These are phyloP conservation scores for Colletotrichum liaoningense DNA, from an alignment of 2,329 filamentous ascomycete genomes.

Conservation along the genomic window DNA sequence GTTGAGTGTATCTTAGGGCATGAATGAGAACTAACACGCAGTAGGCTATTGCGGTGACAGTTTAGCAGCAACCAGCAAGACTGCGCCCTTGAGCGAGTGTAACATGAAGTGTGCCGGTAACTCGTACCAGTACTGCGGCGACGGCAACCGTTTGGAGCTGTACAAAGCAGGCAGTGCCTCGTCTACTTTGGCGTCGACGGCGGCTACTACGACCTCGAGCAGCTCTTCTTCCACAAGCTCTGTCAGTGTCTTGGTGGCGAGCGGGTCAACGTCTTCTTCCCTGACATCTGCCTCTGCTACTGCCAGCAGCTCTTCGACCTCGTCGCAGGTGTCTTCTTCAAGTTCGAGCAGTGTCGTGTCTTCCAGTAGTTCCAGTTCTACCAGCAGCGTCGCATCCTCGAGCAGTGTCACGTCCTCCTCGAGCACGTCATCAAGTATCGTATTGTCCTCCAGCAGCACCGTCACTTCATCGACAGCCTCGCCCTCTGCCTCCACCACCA, in stretches of 20 bases:
- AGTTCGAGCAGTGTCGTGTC: background rate
- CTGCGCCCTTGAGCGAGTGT: conserved; percentile 48
- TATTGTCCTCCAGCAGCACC: conserved; percentile 12
- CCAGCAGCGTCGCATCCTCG: background rate
- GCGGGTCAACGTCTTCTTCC: background rate
- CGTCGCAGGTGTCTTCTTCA: background rate
- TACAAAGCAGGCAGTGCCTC: conserved; percentile 42
- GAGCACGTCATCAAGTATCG: background rate
- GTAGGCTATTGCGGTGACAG: conserved; percentile 52
- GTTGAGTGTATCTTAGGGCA: background rate
- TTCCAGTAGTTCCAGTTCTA: background rate
- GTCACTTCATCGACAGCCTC: background rate
- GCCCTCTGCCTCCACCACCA: conserved; percentile 3
- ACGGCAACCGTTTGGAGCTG: conserved; percentile 49
- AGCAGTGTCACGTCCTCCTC: background rate
- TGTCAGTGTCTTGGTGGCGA: background rate
- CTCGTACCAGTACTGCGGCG: conserved; percentile 51
- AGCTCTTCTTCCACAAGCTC: background rate
- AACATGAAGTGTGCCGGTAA: conserved; percentile 51
- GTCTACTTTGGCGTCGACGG: conserved; percentile 11
- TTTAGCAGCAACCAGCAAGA: conserved; percentile 45
- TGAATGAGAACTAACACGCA: background rate
- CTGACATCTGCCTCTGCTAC: background rate
- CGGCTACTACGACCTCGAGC: conserved; percentile 9
- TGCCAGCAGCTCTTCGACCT: conserved; percentile 21